Percentiles rank a stretch among this genome's conserved stretches.
These are phyloP conservation scores for Monosporascus sp. DNA, from an alignment of 2,329 filamentous ascomycete species.

Conservation along the genomic window DNA sequence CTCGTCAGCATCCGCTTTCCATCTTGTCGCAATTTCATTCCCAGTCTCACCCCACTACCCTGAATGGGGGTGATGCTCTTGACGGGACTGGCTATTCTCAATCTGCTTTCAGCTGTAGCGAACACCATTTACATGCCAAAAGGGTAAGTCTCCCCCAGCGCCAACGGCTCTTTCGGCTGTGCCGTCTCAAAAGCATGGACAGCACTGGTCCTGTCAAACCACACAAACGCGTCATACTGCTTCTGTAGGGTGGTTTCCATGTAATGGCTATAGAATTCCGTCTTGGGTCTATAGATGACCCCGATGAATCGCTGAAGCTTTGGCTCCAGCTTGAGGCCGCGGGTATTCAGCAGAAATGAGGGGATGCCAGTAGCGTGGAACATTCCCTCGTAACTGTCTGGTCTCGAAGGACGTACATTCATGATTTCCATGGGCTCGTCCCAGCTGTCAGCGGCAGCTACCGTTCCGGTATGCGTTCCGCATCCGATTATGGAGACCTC, in stretches of 20 bases:
- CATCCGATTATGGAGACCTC: conserved; percentile 30
- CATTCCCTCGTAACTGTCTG: conserved; percentile 43
- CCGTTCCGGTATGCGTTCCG: conserved; percentile 43
- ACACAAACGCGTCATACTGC: conserved; percentile 45
- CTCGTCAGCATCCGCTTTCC: no score
- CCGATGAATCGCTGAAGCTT: conserved; percentile 47
- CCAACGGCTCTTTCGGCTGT: conserved; percentile 36
- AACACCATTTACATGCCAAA: conserved; percentile 35
- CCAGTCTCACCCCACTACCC: no score
- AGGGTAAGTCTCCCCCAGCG: conserved; percentile 44
- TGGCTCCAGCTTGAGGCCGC: conserved; percentile 30
- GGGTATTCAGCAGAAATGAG: conserved; percentile 41
- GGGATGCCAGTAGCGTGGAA: conserved; percentile 40
- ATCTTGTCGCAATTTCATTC: no score
- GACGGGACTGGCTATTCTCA: no score
- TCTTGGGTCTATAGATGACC: conserved; percentile 45
- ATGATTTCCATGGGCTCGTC: conserved; percentile 45
- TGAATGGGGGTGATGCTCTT: no score
- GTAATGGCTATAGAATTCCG: conserved; percentile 44
- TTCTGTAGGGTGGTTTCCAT: conserved; percentile 37
- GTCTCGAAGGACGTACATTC: conserved; percentile 37
- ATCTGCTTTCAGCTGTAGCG: no score
- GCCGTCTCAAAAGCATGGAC: conserved; percentile 38
- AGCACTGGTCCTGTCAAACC: conserved; percentile 42
- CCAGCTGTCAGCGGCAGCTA: conserved; percentile 46